A percentile compares a stretch with the other conserved stretches of the same genome.
Evolutionary conservation across 2,329 filamentous ascomycete genomes (phyloP).

Genomic region (Colletotrichum musae): DNA sequence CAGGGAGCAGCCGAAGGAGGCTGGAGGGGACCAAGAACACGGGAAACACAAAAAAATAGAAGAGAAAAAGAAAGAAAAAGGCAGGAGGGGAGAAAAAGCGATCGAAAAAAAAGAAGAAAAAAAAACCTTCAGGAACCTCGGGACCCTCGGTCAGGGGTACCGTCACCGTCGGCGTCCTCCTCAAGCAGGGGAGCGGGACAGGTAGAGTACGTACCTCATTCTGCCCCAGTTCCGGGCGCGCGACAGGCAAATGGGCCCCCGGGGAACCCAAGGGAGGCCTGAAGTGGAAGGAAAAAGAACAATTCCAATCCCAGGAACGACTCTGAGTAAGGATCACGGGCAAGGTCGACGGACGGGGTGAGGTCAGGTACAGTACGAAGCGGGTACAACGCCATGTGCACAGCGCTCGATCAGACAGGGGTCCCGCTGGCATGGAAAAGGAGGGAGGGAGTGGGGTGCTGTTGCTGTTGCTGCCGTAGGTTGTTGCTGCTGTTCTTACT

Average conservation of each 20-base stretch:
- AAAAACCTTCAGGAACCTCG: constrained; percentile 31
- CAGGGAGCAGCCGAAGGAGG: constrained; percentile 29
- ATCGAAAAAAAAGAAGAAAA: neutral
- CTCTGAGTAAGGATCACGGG: constrained; percentile 24
- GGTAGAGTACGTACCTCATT: constrained; percentile 18
- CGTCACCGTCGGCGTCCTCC: neutral
- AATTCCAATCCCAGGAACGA: constrained; percentile 37
- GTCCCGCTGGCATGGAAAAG: constrained; percentile 38
- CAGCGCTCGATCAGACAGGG: constrained; percentile 30
- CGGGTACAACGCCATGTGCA: constrained; percentile 39
- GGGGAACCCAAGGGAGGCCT: constrained; percentile 31
- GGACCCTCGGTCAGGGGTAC: constrained; percentile 13
- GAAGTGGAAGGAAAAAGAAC: constrained; percentile 38
- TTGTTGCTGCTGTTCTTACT: no score
- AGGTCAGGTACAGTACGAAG: constrained; percentile 23
- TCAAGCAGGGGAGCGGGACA: constrained; percentile 2
- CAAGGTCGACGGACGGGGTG: neutral
- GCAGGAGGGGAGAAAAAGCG: neutral
- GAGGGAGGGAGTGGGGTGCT: constrained; percentile 15
- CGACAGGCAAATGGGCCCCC: constrained; percentile 20
- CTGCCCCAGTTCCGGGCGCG: constrained; percentile 7
- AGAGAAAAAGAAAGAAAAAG: constrained; percentile 3
- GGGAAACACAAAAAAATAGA: constrained; percentile 12
- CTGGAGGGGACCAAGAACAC: constrained; percentile 1
- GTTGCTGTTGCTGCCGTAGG: no score